These are phyloP conservation scores for Ceratocystiopsis brevicomis DNA, from an alignment of 2,329 filamentous ascomycete species.

Conservation along the genomic window DNA sequence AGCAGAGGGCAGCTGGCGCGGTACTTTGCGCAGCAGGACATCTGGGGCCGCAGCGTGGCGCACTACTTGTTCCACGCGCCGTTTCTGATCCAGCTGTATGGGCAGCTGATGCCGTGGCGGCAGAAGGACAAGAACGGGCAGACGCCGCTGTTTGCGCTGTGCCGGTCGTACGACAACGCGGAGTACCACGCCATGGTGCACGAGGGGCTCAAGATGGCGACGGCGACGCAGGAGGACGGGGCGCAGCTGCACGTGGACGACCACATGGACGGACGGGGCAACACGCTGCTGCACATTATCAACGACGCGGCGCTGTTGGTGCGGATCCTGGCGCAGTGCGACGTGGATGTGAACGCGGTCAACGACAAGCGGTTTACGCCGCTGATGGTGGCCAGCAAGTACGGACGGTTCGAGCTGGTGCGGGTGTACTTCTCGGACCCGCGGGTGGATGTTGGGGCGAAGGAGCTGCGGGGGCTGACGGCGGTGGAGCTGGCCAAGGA, in stretches of 20 bases:
- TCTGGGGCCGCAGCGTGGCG: conserved; percentile 71
- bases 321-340: conserved; percentile 62
- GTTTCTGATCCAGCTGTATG: conserved; percentile 57
- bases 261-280: conserved; percentile 81
- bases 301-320: conserved; percentile 64
- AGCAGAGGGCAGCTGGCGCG: conserved; percentile 26
- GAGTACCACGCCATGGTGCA: conserved; percentile 79
- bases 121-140: conserved; percentile 91
- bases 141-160: conserved; percentile 90
- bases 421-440: conserved; percentile 72
- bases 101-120: conserved; percentile 65
- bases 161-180: conserved; percentile 83
- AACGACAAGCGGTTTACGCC: conserved; percentile 93
- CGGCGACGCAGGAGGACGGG: conserved; percentile 54
- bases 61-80: conserved; percentile 94
- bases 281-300: conserved; percentile 88
- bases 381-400: conserved; percentile 96
- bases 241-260: conserved; percentile 76
- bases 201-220: conserved; percentile 57
- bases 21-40: conserved; percentile 63
- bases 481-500: conserved; percentile 95
- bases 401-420: conserved; percentile 86
- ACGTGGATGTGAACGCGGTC: conserved; percentile 86
- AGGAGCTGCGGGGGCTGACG: conserved; percentile 73
- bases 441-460: conserved; percentile 66